Conservation (phyloP, 169 alveolate species). For the Eimeria zaria region DNA sequence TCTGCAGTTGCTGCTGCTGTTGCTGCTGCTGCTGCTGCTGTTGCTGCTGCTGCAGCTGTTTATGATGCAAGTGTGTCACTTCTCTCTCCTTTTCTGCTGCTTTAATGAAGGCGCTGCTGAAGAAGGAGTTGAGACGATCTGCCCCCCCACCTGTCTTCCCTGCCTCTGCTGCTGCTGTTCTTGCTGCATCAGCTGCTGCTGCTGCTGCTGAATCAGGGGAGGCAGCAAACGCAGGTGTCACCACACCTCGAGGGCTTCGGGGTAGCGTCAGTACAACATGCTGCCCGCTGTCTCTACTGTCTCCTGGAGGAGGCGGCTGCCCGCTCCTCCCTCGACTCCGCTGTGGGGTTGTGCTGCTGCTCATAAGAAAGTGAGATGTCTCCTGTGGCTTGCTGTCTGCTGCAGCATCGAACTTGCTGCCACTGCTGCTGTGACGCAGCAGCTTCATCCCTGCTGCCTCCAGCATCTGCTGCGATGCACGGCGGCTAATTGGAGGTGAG, state of each 20-base stretch:
- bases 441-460: slow-evolving; percentile 36
- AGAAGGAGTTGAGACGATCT: slow-evolving; percentile 28
- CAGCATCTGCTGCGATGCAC: neutral
- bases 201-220: slow-evolving; percentile 21
- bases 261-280: slow-evolving; percentile 29
- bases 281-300: neutral
- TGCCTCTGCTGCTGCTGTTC: neutral
- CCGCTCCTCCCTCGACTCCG: neutral
- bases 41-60: neutral
- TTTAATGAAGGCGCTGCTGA: slow-evolving; percentile 59
- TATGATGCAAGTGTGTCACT: neutral
- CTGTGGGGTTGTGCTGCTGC: neutral
- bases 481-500: neutral
- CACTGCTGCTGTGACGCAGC: slow-evolving; percentile 48
- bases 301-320: neutral
- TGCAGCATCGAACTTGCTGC: neutral
- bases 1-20: neutral
- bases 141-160: neutral
- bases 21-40: slow-evolving; percentile 21
- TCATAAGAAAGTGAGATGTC: neutral
- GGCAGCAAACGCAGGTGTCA: neutral
- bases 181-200: neutral
- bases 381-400: neutral
- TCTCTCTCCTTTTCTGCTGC: slow-evolving; percentile 59
- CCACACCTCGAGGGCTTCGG: slow-evolving; percentile 9